phyloP scores from a whole-genome alignment of 805 yeast genomes.

The Teunomyces cretensis region DNA sequence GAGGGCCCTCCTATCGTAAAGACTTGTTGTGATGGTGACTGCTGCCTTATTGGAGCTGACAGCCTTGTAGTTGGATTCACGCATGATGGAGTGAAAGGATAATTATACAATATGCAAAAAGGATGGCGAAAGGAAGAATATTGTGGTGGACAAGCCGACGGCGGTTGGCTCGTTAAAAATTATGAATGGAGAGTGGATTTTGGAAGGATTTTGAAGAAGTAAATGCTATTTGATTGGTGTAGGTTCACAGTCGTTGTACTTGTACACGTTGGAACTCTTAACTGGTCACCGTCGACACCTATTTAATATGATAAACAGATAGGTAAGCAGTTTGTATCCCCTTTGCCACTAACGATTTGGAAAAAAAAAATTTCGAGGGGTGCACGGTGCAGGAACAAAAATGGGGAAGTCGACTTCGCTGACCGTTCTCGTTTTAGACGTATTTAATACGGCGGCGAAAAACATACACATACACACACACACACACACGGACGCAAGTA shows the following conservation, averaged over 20 bases:
- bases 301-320: conserved; percentile 1
- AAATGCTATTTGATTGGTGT: neutral
- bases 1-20: conserved; percentile 88
- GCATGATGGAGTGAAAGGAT: conserved; percentile 47
- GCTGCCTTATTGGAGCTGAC: conserved; percentile 83
- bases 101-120: no score
- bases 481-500: neutral
- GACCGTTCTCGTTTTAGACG: no score
- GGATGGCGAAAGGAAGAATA: no score
- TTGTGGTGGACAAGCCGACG: no score
- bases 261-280: neutral
- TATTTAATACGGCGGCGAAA: no score
- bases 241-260: neutral
- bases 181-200: neutral
- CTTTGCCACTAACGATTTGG: conserved; percentile 1
- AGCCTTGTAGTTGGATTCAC: conserved; percentile 85
- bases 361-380: neutral
- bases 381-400: neutral
- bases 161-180: no score
- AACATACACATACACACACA: no score
- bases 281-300: neutral
- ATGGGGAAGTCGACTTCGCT: neutral
- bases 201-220: neutral
- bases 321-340: conserved; percentile 1
- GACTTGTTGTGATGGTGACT: conserved; percentile 82